A percentile compares a stretch with the other conserved stretches of the same genome.
Conservation (phyloP, 2,329 filamentous ascomycete genomes). For the Pseudocercospora cruenta region DNA sequence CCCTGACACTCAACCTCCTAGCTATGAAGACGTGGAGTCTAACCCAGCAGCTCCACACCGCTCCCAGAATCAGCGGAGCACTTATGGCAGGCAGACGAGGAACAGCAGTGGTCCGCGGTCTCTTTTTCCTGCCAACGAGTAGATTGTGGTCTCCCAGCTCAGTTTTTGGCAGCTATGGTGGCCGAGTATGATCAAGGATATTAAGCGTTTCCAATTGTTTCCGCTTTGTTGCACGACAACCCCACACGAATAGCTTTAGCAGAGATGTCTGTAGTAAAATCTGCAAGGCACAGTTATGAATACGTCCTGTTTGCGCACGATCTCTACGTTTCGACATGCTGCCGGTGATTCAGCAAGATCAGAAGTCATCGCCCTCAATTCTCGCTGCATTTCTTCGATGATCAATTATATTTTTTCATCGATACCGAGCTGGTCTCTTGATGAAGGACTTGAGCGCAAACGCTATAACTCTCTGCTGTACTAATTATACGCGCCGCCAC, state of each 20-base stretch:
- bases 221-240: constrained; percentile 1
- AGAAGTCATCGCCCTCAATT: not conserved
- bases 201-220: constrained; percentile 3
- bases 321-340: not conserved
- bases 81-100: not conserved
- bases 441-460: not conserved
- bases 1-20: not conserved
- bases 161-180: constrained; percentile 1
- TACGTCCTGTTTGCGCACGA: not conserved
- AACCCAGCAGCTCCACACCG: not conserved
- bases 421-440: not conserved
- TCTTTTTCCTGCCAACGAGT: constrained; percentile 10
- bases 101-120: constrained; percentile 1
- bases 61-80: not conserved
- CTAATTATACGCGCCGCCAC: not conserved
- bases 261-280: constrained; percentile 4
- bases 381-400: not conserved
- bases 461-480: not conserved
- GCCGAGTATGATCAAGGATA: constrained; percentile 1
- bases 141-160: not conserved
- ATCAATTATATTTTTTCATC: not conserved
- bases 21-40: not conserved
- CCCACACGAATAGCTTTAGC: constrained; percentile 5
- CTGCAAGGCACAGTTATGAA: constrained; percentile 1
- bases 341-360: not conserved